phyloP scores from a whole-genome alignment of 257 asterid species.

The Cynanchum wilfordii region DNA sequence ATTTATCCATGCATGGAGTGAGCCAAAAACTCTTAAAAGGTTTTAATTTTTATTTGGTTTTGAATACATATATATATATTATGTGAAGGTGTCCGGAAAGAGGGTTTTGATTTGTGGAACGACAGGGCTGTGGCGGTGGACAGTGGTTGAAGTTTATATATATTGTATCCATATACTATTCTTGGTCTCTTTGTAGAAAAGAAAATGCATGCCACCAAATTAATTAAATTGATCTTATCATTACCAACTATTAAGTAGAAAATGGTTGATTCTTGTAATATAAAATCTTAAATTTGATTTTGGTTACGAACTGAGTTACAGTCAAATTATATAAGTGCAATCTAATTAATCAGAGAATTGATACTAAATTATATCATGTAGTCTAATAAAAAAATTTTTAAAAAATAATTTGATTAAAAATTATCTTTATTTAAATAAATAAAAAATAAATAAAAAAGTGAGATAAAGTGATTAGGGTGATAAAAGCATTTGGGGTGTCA shows the following conservation, averaged over 20 bases:
- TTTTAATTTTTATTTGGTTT: background rate
- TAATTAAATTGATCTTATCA: too few species aligned
- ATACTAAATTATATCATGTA: too few species aligned
- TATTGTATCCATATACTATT: background rate
- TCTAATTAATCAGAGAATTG: too few species aligned
- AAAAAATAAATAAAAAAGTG: background rate
- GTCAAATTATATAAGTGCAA: too few species aligned
- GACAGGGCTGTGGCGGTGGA: background rate
- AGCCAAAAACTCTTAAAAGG: background rate
- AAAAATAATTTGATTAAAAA: too few species aligned
- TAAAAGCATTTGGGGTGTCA: conserved; percentile 4
- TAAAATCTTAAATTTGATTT: too few species aligned
- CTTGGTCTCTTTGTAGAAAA: background rate
- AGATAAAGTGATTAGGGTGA: background rate
- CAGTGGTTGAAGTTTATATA: too few species aligned
- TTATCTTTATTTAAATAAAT: too few species aligned
- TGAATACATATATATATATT: background rate
- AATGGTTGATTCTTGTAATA: too few species aligned
- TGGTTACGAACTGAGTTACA: too few species aligned
- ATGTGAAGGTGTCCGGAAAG: background rate
- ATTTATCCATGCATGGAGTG: background rate
- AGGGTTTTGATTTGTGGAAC: background rate
- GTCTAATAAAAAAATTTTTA: too few species aligned
- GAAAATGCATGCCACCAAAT: background rate
- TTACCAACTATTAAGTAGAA: too few species aligned